Base-by-base conservation (phyloP, 768 basidiomycete genomes). In the Mycena haematopus region DNA sequence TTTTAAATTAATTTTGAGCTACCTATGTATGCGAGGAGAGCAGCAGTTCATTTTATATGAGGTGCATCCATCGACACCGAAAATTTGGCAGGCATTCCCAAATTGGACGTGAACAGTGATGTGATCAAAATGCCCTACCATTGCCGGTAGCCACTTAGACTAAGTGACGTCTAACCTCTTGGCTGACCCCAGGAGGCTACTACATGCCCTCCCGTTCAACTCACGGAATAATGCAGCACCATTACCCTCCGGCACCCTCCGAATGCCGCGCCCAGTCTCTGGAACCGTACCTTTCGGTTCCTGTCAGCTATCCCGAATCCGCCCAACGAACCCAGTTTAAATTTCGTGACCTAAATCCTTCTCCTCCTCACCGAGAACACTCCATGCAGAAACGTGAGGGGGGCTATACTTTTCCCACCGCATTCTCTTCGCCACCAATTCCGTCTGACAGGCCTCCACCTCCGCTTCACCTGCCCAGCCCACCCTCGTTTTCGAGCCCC, bases 281-380 rank as follows among this genome's bases (percentile, higher is more conserved):
- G 33, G 59, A 53, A 7, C 25, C 59, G 9, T 47, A 35, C 22
- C 36, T 27, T 27, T 29, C 58, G 22, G 4, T 55, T 8, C 21
- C 52, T 24, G 47, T 54, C 4, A 52, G 35, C 27, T 60, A 60
- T 50, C 59, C 52, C 22, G 52, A 60, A 55, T 60, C 59, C 6
- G 54, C 59, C 9, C 52, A 60, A 36, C 52, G 53, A 54, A 60
- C 59, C n/a, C 52, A n/a, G 3, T 6, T 55, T 31, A n/a, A 19
- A 15, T 54, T 60, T 31, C 27, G 3, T 7, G 19, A 54, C 8
- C 9, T 60, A 22, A n/a, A n/a, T n/a, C n/a, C n/a, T n/a, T n/a
- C n/a, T n/a, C n/a, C n/a, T n/a, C n/a, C n/a, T n/a, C 13, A 22
- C n/a, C n/a, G 21, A 35, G 35, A 42, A 25, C 1, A 8, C 21